Evolutionary conservation across 371 early-diverging fungal genomes (phyloP), one percentile per base, ranked within the genome.

Genomic region (Syncephalis fuscata): DNA sequence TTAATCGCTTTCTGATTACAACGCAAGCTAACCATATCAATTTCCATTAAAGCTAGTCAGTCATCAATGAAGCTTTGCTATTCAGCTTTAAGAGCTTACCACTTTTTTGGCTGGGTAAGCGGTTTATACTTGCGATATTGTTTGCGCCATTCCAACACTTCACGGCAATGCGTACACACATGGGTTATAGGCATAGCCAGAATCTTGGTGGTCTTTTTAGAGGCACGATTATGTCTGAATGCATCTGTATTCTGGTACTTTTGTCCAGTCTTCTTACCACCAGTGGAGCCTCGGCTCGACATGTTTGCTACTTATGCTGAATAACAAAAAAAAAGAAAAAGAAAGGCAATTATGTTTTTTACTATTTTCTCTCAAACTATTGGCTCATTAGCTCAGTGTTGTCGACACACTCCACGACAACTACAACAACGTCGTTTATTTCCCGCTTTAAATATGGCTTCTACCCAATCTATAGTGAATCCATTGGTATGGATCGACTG

Each of bases 81-180:
- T 62, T 48, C 66, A 14, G 38, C 37, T 40, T 9, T 32, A 21
- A 11, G 20, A 1, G 23, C 58, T 59, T 67, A 85, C 83, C 95
- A 97, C 63, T 77, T 85, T 62, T 89, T 89, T 43, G 82, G 73
- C 21, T 73, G 74, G 7, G 92, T 88, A 56, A 97, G 71, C 42
- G 92, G 90, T 72, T 95, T 97, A 71, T 95, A 97, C 67, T 95
- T 91, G 61, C 84, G 77, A 69, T 82, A 92, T 61, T 85, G 80
- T 60, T 96, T 95, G 47, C 90, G 67, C 87, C 90, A 88, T 59
- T 74, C 53, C 32, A 97, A 74, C 38, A 91, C 82, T 45, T 93
- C 95, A 21, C 74, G 72, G 64, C 98, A 97, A 41, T 78, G 73
- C 46, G 73, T 67, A 66, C 98, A 97, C 39, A 97, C 65, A 21